A percentile compares a stretch with the other conserved stretches of the same genome.
Conservation (phyloP, 371 early-diverging fungal species). For the Astathelohania contejeani region DNA sequence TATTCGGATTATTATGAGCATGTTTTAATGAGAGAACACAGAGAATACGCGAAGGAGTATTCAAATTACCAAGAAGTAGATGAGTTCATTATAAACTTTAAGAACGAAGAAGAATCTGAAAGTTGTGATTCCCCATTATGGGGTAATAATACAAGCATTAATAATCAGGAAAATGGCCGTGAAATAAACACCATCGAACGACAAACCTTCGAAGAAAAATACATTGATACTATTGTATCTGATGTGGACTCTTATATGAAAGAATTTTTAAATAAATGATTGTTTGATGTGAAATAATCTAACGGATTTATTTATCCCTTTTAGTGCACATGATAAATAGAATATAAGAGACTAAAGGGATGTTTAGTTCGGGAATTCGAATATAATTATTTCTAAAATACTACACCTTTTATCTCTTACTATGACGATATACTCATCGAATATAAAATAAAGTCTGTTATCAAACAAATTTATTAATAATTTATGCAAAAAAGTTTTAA, state of each 20-base stretch:
- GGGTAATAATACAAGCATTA: not conserved
- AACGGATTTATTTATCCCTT: no score
- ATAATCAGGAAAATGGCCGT: not conserved
- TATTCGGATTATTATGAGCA: conserved; percentile 45
- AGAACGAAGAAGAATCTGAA: not conserved
- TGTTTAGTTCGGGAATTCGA: no score
- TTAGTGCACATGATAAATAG: no score
- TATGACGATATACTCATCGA: no score
- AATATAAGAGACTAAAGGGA: no score
- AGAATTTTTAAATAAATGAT: conserved; percentile 3
- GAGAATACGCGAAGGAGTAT: conserved; percentile 26
- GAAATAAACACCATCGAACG: not conserved
- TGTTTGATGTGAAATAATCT: no score
- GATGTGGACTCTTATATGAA: conserved; percentile 3
- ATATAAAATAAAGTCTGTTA: no score
- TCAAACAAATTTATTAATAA: no score
- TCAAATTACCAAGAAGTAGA: conserved; percentile 44
- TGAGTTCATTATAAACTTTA: conserved; percentile 19
- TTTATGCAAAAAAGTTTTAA: no score
- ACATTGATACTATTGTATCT: not conserved
- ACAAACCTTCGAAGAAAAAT: not conserved
- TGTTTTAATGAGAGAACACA: conserved; percentile 32
- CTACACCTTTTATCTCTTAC: no score
- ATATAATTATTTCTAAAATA: no score
- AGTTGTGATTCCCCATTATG: not conserved